Percentiles rank a stretch among this genome's conserved stretches.
Conservation (phyloP, 164 flowering plant species). For the Chimonanthus salicifolius region DNA sequence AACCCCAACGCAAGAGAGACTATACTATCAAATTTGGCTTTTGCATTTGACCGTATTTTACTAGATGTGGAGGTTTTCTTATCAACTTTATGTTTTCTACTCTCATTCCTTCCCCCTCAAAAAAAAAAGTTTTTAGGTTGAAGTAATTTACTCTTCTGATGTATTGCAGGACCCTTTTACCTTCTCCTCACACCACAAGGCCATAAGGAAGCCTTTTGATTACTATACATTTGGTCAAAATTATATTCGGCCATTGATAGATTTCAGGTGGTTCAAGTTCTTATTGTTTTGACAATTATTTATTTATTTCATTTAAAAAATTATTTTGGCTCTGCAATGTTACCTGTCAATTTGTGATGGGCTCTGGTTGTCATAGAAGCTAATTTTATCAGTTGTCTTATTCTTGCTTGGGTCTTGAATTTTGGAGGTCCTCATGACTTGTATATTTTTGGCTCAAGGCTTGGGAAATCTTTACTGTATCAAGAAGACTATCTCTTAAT, state of each 20-base stretch:
- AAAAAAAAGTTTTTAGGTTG: too few species aligned
- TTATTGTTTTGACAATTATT: background rate
- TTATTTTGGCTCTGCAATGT: background rate
- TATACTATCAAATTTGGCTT: conserved; percentile 66
- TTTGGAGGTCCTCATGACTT: background rate
- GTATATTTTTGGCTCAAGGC: background rate
- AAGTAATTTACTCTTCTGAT: too few species aligned
- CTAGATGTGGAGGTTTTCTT: conserved; percentile 64
- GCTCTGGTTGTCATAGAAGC: background rate
- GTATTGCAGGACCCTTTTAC: conserved; percentile 68
- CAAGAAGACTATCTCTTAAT: too few species aligned
- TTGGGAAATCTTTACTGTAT: too few species aligned
- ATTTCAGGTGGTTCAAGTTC: conserved; percentile 61
- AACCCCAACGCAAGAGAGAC: conserved; percentile 56
- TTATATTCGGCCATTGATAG: conserved; percentile 76
- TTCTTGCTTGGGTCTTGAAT: background rate
- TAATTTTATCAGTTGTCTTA: background rate
- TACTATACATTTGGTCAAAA: conserved; percentile 87
- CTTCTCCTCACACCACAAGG: conserved; percentile 73
- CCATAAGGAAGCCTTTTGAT: conserved; percentile 89
- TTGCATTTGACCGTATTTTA: conserved; percentile 65
- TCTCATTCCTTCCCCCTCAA: too few species aligned
- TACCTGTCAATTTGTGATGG: background rate
- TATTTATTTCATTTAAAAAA: background rate
- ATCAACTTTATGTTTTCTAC: background rate